Evolutionary conservation across 2,329 filamentous ascomycete species (phyloP), one percentile per base, ranked within the genome.

Genomic region (Akanthomyces lecanii): DNA sequence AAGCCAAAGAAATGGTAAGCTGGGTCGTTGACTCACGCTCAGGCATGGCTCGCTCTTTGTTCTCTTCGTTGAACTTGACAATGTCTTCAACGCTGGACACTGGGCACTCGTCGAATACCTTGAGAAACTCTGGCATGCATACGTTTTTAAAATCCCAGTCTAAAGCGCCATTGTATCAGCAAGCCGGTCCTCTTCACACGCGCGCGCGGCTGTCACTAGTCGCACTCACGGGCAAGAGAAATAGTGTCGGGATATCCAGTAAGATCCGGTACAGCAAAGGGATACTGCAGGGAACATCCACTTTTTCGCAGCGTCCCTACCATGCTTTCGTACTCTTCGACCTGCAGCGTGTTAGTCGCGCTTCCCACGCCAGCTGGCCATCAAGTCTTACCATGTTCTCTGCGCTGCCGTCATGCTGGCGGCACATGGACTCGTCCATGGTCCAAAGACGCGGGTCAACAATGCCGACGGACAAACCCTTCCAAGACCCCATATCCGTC

Each of bases 91-190:
- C 60, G 23, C 33, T 63, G 14, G 12, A 42, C 12, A 61, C 57
- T 11, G 57, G 58, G 14, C 51, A 63, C n/a, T 67, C 63, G 16
- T 69, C 67, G 55, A 69, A 69, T 0, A 42, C 45, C 0, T 30
- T 18, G 18, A 69, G 51, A 18, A 69, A 69, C 6, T 61, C 53
- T 1, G 64, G 63, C 3, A 69, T 65, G 48, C 65, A 63, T 11
- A 66, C 58, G 30, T 68, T 64, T 18, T 66, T 69, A 23, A 69
- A 69, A 1, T 69, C 68, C 67, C 67, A 69, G 48, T 66, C 68
- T 70, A 25, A 11, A 10, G 2, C 21, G 11, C 18, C 0, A 10
- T 40, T 4, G 16, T 11, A 18, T 54, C 48, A 40, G 55, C 28
- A 18, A 45, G 2, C 5, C 28, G 5, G 40, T 16, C 7, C 2